phyloP scores from a whole-genome alignment of 495 filamentous ascomycete genomes.

The Evernia prunastri region DNA sequence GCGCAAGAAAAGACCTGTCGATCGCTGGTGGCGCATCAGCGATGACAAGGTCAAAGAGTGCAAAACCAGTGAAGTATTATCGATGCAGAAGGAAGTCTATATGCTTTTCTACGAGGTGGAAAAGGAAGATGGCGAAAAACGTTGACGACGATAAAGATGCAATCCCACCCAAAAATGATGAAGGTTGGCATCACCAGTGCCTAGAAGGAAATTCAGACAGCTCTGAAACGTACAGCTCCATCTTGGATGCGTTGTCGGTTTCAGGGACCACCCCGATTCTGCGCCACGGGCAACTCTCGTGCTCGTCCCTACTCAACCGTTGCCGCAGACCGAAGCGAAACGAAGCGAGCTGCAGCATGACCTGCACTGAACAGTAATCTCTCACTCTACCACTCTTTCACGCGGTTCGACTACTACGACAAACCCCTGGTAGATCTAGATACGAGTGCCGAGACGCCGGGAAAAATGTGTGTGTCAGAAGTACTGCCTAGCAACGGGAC shows the following conservation, averaged over 20 bases:
- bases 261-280: not conserved
- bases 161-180: not conserved
- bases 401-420: not conserved
- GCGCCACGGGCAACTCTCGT: not conserved
- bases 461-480: not conserved
- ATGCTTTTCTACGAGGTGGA: constrained; percentile 92
- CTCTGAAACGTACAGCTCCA: not conserved
- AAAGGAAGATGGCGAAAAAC: constrained; percentile 8
- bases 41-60: constrained; percentile 95
- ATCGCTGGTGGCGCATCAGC: constrained; percentile 96
- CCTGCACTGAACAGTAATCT: no score
- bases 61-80: constrained; percentile 81
- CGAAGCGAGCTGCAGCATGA: not conserved
- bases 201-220: not conserved
- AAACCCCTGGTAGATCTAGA: not conserved
- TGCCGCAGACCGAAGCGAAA: not conserved
- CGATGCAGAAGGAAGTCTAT: constrained; percentile 94
- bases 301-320: not conserved
- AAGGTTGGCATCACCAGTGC: not conserved
- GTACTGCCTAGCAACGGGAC: no score
- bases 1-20: constrained; percentile 50
- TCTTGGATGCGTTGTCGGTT: not conserved
- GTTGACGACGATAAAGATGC: not conserved
- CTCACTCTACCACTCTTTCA: not conserved
- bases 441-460: not conserved